Conservation (phyloP, 2,329 filamentous ascomycete species). For the Calonectria pauciramosa region DNA sequence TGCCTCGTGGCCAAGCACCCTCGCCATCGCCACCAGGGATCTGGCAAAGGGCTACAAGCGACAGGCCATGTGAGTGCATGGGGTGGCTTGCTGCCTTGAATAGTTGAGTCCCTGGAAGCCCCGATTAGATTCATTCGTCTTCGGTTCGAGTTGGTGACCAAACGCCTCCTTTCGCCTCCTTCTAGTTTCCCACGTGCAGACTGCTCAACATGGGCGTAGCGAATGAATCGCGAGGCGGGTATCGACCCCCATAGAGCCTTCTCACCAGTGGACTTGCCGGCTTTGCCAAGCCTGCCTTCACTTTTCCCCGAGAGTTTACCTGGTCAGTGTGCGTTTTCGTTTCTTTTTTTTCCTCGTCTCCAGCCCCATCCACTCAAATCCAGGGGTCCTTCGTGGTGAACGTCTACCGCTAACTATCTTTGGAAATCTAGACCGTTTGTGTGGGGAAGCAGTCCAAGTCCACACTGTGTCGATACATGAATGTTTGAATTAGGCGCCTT, state of each 20-base stretch:
- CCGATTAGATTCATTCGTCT: neutral
- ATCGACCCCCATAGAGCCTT: neutral
- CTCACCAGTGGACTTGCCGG: neutral
- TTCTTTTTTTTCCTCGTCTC: conserved; percentile 16
- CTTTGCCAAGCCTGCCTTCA: conserved; percentile 10
- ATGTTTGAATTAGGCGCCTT: neutral
- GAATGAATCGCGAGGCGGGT: neutral
- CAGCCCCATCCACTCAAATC: neutral
- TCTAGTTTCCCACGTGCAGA: neutral
- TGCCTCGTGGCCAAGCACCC: neutral
- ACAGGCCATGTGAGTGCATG: neutral
- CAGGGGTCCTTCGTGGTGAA: conserved; percentile 24
- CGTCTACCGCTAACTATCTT: conserved; percentile 31
- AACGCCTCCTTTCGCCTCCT: neutral
- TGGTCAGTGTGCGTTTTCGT: conserved; percentile 21
- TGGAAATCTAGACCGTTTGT: conserved; percentile 35
- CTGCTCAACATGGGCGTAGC: neutral
- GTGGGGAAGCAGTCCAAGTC: conserved; percentile 34
- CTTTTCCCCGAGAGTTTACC: conserved; percentile 12
- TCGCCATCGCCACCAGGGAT: neutral
- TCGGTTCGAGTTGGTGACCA: neutral
- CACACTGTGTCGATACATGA: conserved; percentile 40
- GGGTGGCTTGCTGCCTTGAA: neutral
- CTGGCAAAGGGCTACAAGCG: neutral
- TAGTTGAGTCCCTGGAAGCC: neutral